phyloP scores from a whole-genome alignment of 495 filamentous ascomycete species.

The Penicillium dipodomyicola region DNA sequence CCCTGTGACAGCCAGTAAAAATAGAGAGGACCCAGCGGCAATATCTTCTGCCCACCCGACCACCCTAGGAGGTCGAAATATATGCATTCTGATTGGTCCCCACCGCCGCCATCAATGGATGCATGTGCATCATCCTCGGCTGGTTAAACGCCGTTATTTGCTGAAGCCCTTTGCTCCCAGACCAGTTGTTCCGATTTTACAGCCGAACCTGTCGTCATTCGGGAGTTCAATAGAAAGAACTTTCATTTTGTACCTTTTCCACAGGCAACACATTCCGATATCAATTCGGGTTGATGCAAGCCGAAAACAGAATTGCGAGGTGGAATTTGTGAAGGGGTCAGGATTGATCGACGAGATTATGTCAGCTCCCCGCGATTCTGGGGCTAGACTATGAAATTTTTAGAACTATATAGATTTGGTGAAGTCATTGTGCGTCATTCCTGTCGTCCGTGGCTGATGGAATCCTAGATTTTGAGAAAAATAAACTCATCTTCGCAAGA shows the following conservation, averaged over 20 bases:
- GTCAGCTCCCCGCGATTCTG: constrained; percentile 28
- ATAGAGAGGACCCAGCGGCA: constrained; percentile 31
- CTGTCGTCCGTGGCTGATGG: constrained; percentile 10
- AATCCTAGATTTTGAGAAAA: neutral
- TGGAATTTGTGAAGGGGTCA: neutral
- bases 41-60: constrained; percentile 40
- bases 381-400: constrained; percentile 7
- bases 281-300: constrained; percentile 19
- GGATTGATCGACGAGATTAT: constrained; percentile 21
- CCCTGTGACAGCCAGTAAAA: constrained; percentile 17
- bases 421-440: constrained; percentile 35
- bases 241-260: neutral
- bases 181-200: constrained; percentile 22
- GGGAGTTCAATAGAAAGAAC: neutral
- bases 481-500: neutral
- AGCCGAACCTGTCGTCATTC: constrained; percentile 31
- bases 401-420: constrained; percentile 6
- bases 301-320: constrained; percentile 4
- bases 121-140: constrained; percentile 32
- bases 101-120: constrained; percentile 26
- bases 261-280: constrained; percentile 9
- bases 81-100: constrained; percentile 32
- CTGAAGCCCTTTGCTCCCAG: constrained; percentile 12
- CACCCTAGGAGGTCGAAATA: constrained; percentile 22
- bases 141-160: constrained; percentile 37